phyloP scores from a whole-genome alignment of 805 yeast genomes.

The Kluyveromyces aestuarii region DNA sequence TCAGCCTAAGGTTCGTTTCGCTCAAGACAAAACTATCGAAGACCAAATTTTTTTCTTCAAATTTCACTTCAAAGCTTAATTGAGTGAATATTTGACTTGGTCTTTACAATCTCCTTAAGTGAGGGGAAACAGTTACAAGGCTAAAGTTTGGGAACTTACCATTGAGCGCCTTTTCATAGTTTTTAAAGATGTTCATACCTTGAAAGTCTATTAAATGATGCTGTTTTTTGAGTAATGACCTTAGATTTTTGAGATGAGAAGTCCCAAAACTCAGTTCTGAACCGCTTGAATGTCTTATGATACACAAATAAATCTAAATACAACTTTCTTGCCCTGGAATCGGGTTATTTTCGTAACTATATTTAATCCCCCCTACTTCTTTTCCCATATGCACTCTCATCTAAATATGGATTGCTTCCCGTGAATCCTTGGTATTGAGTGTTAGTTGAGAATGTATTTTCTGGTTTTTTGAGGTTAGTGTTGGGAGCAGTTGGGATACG shows the following conservation, averaged over 20 bases:
- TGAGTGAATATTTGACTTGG: no score
- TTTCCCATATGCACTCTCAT: neutral
- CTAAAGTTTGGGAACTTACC: no score
- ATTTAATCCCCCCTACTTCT: neutral
- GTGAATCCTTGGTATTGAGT: conserved; percentile 11
- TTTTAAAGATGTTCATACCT: no score
- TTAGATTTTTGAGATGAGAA: no score
- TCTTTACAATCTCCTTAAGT: no score
- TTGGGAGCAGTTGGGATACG: conserved; percentile 11
- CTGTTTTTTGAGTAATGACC: no score
- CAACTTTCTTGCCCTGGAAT: neutral
- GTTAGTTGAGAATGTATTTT: conserved; percentile 17
- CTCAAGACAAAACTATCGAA: conserved; percentile 53
- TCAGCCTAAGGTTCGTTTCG: conserved; percentile 45
- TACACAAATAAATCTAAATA: neutral
- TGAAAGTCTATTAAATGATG: no score
- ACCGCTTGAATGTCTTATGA: neutral
- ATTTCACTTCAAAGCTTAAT: neutral
- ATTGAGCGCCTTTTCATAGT: no score
- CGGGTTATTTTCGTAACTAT: neutral
- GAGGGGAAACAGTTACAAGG: no score
- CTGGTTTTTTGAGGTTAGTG: conserved; percentile 22
- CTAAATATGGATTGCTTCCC: conserved; percentile 6
- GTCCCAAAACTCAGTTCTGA: no score
- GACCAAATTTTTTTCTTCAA: conserved; percentile 31